Evolutionary conservation across 768 basidiomycete species (phyloP), one percentile per base, ranked within the genome.

Genomic region (Auricularia cornea): DNA sequence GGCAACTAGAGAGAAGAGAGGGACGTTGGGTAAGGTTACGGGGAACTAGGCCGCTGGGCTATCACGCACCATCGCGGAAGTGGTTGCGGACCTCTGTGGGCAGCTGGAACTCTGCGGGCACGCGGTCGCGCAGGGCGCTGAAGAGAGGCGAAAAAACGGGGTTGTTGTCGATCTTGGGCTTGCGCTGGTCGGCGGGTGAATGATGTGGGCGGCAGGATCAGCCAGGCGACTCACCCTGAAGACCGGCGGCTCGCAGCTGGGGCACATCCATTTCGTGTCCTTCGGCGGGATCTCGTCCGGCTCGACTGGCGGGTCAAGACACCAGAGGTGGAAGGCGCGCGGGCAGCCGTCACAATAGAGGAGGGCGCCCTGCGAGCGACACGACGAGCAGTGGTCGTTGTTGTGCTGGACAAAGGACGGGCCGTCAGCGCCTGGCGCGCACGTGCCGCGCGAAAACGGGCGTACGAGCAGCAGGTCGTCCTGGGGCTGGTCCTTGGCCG

Each of bases 321-420:
- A 99, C 84, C 90, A 88, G 65, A 98, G 86, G 76, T 99, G 97
- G 74, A 97, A 99, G 6, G 94, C 93, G 66, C 89, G 80, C 38
- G 96, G 92, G 73, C 97, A 99, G 23, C 95, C 94, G 74, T 98
- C 97, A 74, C 97, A 99, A 73, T 97, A 98, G 23, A 99, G 84
- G 65, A 98, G 81, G 52, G 89, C 84, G 59, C 96, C 96, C 67
- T 80, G 12, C 29, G 88, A 91, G 69, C 87, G 86, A 73, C 90
- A 93, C 20, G 90, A 83, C 66, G 90, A 92, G 71, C 90, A 93
- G 70, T 92, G 89, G 71, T 93, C 90, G 72, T 92, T 86, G 73
- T 92, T 92, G 69, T 79, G 68, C 81, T 83, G 66, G 48, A 29
- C 10, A 61, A 41, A 30, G 32, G 66, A 20, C 59, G 20, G 29